phyloP scores from a whole-genome alignment of 1,284 basidiomycete genomes.

The Boletus semigastroideus region DNA sequence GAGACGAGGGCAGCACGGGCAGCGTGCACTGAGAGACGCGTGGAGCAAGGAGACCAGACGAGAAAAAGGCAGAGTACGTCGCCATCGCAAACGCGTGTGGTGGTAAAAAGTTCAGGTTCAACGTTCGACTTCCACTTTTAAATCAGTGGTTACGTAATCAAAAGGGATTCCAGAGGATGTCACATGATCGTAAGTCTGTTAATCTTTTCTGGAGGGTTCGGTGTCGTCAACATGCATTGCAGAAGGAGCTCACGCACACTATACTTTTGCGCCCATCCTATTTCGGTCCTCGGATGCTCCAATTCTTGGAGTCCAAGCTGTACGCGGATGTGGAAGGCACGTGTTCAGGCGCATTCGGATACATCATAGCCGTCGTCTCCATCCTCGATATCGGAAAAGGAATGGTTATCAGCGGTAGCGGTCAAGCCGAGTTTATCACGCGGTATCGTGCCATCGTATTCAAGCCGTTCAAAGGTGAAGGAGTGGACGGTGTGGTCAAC shows the following conservation, averaged over 20 bases:
- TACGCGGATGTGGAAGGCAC: constrained; percentile 98
- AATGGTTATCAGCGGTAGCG: constrained; percentile 88
- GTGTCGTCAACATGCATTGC: constrained; percentile 2
- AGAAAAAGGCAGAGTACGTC: constrained; percentile 59
- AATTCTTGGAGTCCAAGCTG: constrained; percentile 90
- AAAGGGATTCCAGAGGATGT: neutral
- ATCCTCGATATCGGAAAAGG: constrained; percentile 90
- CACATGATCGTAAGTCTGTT: constrained; percentile 52
- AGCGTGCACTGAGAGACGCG: constrained; percentile 29
- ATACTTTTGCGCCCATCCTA: constrained; percentile 97
- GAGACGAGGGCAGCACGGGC: constrained; percentile 36
- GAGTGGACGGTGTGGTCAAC: constrained; percentile 94
- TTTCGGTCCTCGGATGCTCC: constrained; percentile 94
- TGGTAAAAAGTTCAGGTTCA: constrained; percentile 11
- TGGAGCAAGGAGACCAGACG: constrained; percentile 57
- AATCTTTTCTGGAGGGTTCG: neutral
- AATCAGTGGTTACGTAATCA: neutral
- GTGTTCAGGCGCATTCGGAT: constrained; percentile 93
- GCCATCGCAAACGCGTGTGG: constrained; percentile 37
- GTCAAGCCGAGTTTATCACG: constrained; percentile 92
- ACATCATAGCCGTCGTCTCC: constrained; percentile 94
- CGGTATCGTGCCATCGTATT: constrained; percentile 93
- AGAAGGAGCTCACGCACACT: constrained; percentile 95
- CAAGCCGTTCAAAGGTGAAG: constrained; percentile 98
- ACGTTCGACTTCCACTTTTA: constrained; percentile 18